These are phyloP conservation scores for Chytriomyces sp. DNA, from an alignment of 192 early-diverging fungal species.

Conservation along the genomic window DNA sequence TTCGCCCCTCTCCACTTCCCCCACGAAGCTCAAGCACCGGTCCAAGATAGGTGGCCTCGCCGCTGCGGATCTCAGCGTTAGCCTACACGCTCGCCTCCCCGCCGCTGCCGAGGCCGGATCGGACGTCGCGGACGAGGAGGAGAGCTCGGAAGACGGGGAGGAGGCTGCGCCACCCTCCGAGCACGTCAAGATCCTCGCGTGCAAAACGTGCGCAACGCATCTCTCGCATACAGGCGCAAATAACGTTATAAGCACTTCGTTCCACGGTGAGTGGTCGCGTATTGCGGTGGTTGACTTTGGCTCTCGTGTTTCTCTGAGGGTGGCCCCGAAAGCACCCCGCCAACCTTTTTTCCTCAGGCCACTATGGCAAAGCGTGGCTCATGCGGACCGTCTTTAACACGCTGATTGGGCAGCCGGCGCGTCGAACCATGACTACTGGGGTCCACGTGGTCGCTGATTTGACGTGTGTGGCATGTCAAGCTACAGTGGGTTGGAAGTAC, in stretches of 20 bases:
- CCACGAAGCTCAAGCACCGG: background rate
- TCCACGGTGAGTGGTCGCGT: background rate
- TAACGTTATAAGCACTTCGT: background rate
- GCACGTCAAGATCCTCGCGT: background rate
- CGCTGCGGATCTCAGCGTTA: background rate
- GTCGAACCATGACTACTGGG: slow-evolving; percentile 74
- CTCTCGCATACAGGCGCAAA: background rate
- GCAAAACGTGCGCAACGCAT: background rate
- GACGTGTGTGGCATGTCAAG: slow-evolving; percentile 52
- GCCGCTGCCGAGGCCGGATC: background rate
- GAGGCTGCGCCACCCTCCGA: too few relatives aligned
- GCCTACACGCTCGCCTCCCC: background rate
- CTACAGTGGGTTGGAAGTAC: slow-evolving; percentile 44
- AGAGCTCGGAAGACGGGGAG: too few relatives aligned
- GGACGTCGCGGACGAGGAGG: background rate
- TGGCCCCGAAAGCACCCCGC: background rate
- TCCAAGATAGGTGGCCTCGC: background rate
- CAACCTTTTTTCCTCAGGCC: slow-evolving; percentile 65
- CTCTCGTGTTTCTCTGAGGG: background rate
- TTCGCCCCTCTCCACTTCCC: background rate
- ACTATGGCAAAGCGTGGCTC: slow-evolving; percentile 68
- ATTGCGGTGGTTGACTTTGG: background rate
- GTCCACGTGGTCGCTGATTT: slow-evolving; percentile 72
- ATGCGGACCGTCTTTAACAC: slow-evolving; percentile 68
- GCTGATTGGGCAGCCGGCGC: slow-evolving; percentile 53